Evolutionary conservation across 2,329 filamentous ascomycete species (phyloP).

Genomic region (Penicillium italicum): DNA sequence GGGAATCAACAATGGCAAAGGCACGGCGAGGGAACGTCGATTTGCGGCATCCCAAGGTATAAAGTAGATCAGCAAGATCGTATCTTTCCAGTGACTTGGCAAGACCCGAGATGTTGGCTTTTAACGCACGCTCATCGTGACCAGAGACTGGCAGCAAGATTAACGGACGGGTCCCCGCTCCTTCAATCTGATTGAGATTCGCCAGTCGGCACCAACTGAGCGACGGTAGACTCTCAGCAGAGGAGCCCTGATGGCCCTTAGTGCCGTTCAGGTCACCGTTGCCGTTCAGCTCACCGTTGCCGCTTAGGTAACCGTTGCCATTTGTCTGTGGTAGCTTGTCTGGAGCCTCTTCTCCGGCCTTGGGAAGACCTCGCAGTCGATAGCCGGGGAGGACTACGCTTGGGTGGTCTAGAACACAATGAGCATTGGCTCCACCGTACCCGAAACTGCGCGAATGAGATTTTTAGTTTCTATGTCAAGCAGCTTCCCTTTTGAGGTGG

Average conservation of each 20-base stretch:
- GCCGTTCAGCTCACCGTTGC: too few relatives aligned
- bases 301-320: not conserved
- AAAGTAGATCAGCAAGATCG: not conserved
- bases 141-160: not conserved
- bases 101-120: not conserved
- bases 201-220: not conserved
- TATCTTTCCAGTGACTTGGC: not conserved
- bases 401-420: slow-evolving; percentile 9
- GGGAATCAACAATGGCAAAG: not conserved
- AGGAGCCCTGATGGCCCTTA: not conserved
- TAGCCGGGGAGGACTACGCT: not conserved
- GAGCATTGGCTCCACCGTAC: slow-evolving; percentile 10
- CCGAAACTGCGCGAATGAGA: not conserved
- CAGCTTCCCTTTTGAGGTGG: too few relatives aligned
- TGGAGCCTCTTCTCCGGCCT: too few relatives aligned
- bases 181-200: not conserved
- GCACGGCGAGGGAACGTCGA: not conserved
- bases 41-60: not conserved
- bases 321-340: not conserved
- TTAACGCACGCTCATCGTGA: not conserved
- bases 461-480: too few relatives aligned
- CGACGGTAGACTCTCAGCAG: too few relatives aligned
- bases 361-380: not conserved
- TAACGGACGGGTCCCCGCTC: not conserved
- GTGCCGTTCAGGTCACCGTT: not conserved